Conservation (phyloP, 2,329 filamentous ascomycete species). For the Sordariomycetes sp. region DNA sequence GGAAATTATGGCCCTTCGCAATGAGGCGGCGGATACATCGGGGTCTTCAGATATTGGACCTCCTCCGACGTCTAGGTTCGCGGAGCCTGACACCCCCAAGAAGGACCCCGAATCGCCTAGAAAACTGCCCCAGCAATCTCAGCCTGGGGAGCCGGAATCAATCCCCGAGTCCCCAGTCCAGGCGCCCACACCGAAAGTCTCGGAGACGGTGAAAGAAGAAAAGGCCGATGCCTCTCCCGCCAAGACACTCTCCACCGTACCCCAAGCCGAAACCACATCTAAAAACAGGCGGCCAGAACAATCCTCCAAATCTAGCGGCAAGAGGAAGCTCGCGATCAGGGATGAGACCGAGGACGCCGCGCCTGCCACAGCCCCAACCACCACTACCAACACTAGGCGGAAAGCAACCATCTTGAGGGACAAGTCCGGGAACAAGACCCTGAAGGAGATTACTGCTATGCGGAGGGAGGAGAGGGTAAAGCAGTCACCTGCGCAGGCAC, state of each 20-base stretch:
- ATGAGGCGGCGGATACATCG: constrained; percentile 33
- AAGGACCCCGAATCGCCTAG: background rate
- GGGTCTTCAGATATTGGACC: constrained; percentile 62
- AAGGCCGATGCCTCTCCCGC: background rate
- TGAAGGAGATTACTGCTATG: constrained; percentile 33
- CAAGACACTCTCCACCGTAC: background rate
- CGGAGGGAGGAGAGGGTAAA: constrained; percentile 21
- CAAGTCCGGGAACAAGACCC: constrained; percentile 26
- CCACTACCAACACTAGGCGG: background rate
- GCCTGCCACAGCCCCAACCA: background rate
- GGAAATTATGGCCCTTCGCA: constrained; percentile 50
- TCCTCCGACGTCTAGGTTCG: constrained; percentile 46
- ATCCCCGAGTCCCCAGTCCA: background rate
- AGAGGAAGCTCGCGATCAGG: constrained; percentile 45
- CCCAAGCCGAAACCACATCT: background rate
- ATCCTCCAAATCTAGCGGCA: constrained; percentile 35
- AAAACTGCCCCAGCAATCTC: background rate
- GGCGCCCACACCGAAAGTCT: background rate
- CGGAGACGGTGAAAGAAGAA: constrained; percentile 1
- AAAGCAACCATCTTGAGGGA: constrained; percentile 3
- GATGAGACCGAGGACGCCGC: constrained; percentile 36
- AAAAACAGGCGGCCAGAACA: constrained; percentile 3
- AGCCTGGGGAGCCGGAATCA: background rate
- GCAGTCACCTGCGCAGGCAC: constrained; percentile 6
- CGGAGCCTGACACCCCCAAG: constrained; percentile 33